Percentiles rank a stretch among this genome's conserved stretches.
Evolutionary conservation across 805 yeast species (phyloP).

Genomic region (Candida yuanshanica): DNA sequence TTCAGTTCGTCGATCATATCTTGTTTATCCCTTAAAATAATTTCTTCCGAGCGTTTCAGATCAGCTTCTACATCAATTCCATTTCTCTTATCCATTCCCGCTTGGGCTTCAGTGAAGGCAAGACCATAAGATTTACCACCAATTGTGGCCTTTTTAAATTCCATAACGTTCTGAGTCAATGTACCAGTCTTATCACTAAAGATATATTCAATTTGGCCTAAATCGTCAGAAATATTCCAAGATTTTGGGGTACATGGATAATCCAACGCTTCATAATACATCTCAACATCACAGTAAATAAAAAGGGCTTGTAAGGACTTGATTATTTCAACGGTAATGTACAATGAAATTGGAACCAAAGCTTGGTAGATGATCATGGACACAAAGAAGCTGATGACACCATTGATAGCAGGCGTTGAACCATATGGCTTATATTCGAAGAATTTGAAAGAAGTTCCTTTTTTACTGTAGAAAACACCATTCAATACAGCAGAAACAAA

Average conservation of each 20-base stretch:
- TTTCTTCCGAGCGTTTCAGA: conserved; percentile 41
- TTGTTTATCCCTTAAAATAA: conserved; percentile 48
- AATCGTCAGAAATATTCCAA: conserved; percentile 81
- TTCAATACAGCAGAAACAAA: conserved; percentile 65
- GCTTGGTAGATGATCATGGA: conserved; percentile 73
- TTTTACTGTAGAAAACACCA: conserved; percentile 52
- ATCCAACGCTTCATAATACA: conserved; percentile 65
- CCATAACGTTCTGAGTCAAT: conserved; percentile 80
- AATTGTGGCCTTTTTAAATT: conserved; percentile 74
- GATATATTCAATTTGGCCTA: conserved; percentile 81
- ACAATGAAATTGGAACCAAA: conserved; percentile 76
- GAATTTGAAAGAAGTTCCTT: conserved; percentile 45
- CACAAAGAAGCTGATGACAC: conserved; percentile 68
- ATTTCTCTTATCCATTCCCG: conserved; percentile 71
- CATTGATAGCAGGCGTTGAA: conserved; percentile 58
- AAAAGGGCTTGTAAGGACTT: conserved; percentile 79
- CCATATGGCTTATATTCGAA: conserved; percentile 68
- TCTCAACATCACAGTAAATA: conserved; percentile 66
- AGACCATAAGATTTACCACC: conserved; percentile 68
- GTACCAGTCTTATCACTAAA: conserved; percentile 87
- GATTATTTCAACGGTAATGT: conserved; percentile 76
- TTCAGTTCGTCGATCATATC: conserved; percentile 47
- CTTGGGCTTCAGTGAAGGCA: conserved; percentile 80
- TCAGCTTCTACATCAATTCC: conserved; percentile 71
- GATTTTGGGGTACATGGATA: conserved; percentile 81